Conservation (phyloP, 345 rosid genomes). For the Cardamine chenopodiifolia region DNA sequence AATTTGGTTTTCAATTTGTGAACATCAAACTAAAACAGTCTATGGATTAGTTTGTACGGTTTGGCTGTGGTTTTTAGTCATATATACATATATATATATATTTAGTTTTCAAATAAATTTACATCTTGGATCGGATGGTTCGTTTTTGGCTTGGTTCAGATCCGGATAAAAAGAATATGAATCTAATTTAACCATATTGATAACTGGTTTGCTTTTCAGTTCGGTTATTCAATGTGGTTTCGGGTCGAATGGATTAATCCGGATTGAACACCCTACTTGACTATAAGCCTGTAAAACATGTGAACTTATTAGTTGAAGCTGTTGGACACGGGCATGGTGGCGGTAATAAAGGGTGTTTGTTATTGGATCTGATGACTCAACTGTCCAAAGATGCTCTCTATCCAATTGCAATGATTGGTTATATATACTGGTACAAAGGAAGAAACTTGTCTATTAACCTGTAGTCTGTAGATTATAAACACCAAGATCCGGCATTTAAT, state of each 20-base stretch:
- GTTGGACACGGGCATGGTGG: slow-evolving; percentile 1
- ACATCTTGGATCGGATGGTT: not conserved
- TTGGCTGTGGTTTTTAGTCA: not conserved
- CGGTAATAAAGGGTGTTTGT: slow-evolving; percentile 31
- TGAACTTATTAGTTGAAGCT: slow-evolving; percentile 1
- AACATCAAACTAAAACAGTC: not conserved
- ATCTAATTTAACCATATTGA: not conserved
- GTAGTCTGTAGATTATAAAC: not conserved
- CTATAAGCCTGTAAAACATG: not conserved
- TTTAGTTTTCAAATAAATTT: not conserved
- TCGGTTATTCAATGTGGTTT: not conserved
- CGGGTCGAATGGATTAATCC: not conserved
- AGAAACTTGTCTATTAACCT: not conserved
- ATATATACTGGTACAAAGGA: not conserved
- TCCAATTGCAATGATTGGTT: not conserved
- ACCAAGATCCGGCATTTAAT: slow-evolving; percentile 1
- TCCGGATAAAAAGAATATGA: not conserved
- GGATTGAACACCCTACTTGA: not conserved
- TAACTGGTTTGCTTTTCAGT: not conserved
- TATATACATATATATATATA: too few relatives aligned
- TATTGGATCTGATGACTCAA: slow-evolving; percentile 24
- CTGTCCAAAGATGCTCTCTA: not conserved
- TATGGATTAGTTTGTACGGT: not conserved
- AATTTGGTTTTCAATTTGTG: not conserved
- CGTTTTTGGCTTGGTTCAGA: not conserved